These are phyloP conservation scores for Trichoderma oligosporum DNA, from an alignment of 2,329 filamentous ascomycete species.

Conservation along the genomic window DNA sequence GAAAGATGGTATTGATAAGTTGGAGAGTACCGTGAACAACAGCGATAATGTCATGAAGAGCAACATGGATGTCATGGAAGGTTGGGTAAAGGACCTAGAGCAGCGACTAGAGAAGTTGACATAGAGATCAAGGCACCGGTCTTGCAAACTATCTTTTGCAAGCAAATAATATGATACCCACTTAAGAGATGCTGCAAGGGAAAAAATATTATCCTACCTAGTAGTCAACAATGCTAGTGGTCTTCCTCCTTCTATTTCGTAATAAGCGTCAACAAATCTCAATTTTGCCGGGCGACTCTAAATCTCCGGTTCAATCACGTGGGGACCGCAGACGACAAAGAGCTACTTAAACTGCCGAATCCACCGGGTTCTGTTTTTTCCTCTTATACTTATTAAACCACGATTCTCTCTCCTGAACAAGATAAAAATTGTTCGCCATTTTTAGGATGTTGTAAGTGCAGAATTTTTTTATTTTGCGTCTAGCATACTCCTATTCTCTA, in stretches of 20 bases:
- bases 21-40: constrained; percentile 70
- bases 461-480: not conserved
- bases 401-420: constrained; percentile 15
- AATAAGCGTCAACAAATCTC: not conserved
- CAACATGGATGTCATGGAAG: constrained; percentile 81
- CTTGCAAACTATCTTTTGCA: not conserved
- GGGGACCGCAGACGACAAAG: not conserved
- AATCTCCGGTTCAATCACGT: constrained; percentile 18
- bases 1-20: constrained; percentile 73
- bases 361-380: not conserved
- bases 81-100: constrained; percentile 86
- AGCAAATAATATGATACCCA: constrained; percentile 35
- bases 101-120: constrained; percentile 63
- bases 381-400: not conserved
- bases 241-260: not conserved
- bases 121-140: constrained; percentile 23
- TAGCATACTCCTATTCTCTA: constrained; percentile 19
- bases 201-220: not conserved
- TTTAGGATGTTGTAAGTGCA: constrained; percentile 7
- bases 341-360: not conserved
- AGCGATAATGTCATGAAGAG: constrained; percentile 66
- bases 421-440: constrained; percentile 10
- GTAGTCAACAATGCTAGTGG: not conserved
- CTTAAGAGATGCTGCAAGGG: constrained; percentile 22
- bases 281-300: not conserved